Conservation (phyloP, 2,329 filamentous ascomycete species). For the Paracoccidioides lutzii region DNA sequence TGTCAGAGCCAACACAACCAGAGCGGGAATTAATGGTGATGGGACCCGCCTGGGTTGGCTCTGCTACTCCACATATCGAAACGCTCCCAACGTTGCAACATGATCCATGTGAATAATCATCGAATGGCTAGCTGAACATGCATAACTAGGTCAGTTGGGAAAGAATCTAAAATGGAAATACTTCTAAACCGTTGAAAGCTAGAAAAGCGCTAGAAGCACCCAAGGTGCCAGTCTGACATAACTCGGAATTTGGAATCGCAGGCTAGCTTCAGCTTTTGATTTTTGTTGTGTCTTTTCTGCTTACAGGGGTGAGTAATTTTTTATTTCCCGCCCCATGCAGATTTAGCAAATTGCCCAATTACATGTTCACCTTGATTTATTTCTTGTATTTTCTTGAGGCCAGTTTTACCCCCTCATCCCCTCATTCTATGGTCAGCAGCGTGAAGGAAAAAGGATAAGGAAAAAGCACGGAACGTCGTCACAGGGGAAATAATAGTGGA, state of each 20-base stretch:
- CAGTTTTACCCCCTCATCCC: neutral
- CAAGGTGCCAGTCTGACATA: neutral
- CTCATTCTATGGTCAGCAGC: neutral
- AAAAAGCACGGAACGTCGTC: neutral
- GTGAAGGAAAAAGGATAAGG: neutral
- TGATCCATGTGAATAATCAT: neutral
- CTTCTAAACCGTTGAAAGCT: neutral
- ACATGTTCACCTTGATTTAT: neutral
- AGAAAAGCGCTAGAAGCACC: conserved; percentile 1
- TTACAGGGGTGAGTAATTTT: neutral
- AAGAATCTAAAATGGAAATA: neutral
- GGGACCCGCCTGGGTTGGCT: neutral
- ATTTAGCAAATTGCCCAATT: neutral
- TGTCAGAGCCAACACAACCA: neutral
- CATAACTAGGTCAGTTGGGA: neutral
- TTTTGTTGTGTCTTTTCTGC: neutral
- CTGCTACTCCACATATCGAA: neutral
- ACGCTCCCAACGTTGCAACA: neutral
- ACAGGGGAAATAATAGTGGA: neutral
- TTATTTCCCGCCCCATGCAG: neutral
- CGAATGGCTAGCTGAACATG: neutral
- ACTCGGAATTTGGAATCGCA: neutral
- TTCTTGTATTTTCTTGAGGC: neutral
- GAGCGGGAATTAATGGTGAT: neutral
- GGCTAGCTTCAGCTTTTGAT: neutral